Evolutionary conservation across 2,329 filamentous ascomycete species (phyloP).

Genomic region (Ceratocystiopsis minuta): DNA sequence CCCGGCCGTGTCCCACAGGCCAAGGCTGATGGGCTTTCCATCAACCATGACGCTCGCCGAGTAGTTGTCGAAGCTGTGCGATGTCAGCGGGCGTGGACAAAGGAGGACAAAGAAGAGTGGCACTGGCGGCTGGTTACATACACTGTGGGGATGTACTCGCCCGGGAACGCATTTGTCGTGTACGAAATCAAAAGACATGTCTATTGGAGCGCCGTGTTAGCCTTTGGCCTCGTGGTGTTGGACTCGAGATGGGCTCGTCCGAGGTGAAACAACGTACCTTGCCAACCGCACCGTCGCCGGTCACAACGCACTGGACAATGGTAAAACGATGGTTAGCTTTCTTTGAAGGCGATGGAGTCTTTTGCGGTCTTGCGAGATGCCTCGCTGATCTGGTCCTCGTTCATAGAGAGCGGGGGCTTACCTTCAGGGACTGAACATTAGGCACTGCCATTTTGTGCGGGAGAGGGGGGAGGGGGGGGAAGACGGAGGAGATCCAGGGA

Average conservation of each 20-base stretch:
- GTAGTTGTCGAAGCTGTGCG: constrained; percentile 83
- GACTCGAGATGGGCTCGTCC: neutral
- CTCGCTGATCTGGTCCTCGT: no score
- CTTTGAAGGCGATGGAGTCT: no score
- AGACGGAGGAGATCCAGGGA: no score
- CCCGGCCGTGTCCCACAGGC: constrained; percentile 95
- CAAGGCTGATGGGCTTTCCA: constrained; percentile 90
- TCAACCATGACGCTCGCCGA: constrained; percentile 98
- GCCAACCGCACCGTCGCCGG: constrained; percentile 96
- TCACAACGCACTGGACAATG: constrained; percentile 71
- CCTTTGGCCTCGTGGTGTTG: constrained; percentile 4
- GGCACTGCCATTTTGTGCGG: constrained; percentile 61
- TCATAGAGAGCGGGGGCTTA: constrained; percentile 20
- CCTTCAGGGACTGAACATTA: constrained; percentile 83
- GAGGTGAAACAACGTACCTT: constrained; percentile 45
- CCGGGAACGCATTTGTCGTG: constrained; percentile 98
- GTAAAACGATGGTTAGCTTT: constrained; percentile 17
- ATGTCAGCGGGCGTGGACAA: neutral
- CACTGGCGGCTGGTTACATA: constrained; percentile 26
- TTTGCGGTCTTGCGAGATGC: no score
- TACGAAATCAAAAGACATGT: constrained; percentile 99
- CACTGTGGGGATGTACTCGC: constrained; percentile 99
- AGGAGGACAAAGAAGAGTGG: neutral
- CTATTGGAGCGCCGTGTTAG: constrained; percentile 30
- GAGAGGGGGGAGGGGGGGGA: no score